Conservation (phyloP, 2,329 filamentous ascomycete species). For the Microascus cirrosus region DNA sequence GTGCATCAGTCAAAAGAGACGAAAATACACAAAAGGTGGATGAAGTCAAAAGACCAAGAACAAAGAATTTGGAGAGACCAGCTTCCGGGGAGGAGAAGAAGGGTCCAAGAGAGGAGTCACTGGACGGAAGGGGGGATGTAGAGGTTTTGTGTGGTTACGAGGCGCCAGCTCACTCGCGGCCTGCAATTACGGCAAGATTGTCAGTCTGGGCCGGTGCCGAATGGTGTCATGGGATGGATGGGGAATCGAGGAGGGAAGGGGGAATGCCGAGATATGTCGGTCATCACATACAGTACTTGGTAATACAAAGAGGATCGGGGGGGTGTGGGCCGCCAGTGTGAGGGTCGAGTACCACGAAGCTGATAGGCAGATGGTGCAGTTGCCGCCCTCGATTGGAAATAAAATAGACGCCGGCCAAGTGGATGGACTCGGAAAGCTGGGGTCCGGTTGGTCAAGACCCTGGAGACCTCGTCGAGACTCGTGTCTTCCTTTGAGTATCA, state of each 20-base stretch:
- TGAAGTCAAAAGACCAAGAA: slow-evolving; percentile 8
- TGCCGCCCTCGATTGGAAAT: slow-evolving; percentile 23
- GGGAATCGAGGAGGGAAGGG: slow-evolving; percentile 8
- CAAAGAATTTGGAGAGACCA: slow-evolving; percentile 35
- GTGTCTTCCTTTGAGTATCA: not conserved
- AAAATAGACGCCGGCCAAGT: slow-evolving; percentile 29
- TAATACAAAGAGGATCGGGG: not conserved
- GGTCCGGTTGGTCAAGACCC: slow-evolving; percentile 2
- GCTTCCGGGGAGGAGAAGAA: slow-evolving; percentile 37
- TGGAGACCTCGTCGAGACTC: not conserved
- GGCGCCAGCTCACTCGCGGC: slow-evolving; percentile 10
- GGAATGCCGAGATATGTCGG: slow-evolving; percentile 21
- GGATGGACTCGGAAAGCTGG: not conserved
- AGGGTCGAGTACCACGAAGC: slow-evolving; percentile 10
- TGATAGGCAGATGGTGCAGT: slow-evolving; percentile 33
- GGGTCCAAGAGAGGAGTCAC: slow-evolving; percentile 18
- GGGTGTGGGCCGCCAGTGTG: not conserved
- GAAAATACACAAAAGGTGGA: not conserved
- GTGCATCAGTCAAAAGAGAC: not conserved
- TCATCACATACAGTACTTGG: slow-evolving; percentile 16
- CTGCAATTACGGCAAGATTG: slow-evolving; percentile 11
- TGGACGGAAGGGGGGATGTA: slow-evolving; percentile 18
- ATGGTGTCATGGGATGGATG: slow-evolving; percentile 13
- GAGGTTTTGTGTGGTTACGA: slow-evolving; percentile 25
- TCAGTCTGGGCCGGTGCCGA: not conserved